These are phyloP conservation scores for Rhodomyrtus tomentosa DNA, from an alignment of 345 rosid genomes.

Conservation along the genomic window DNA sequence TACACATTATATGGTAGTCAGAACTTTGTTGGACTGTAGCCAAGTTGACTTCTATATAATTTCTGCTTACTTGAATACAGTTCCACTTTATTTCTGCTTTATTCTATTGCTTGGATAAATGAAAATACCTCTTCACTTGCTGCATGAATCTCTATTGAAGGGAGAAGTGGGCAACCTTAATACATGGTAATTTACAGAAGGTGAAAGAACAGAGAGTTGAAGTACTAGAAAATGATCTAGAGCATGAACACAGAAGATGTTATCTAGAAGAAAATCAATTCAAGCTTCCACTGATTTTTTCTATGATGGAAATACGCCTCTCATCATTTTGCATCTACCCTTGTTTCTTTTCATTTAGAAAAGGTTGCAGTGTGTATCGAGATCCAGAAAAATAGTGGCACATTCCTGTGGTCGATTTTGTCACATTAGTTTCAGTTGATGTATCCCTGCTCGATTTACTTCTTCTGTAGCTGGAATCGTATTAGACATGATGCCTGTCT, in stretches of 20 bases:
- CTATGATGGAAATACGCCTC: not conserved
- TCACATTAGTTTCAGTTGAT: not conserved
- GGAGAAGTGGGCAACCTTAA: not conserved
- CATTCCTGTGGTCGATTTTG: not conserved
- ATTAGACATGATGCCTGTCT: not conserved
- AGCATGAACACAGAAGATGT: not conserved
- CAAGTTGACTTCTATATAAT: not conserved
- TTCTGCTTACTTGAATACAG: not conserved
- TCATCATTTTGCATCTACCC: not conserved
- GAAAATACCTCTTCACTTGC: not conserved
- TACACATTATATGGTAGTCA: not conserved
- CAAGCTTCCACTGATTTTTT: not conserved
- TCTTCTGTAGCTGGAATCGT: not conserved
- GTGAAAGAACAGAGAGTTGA: not conserved
- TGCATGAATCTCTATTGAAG: not conserved
- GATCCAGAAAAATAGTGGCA: not conserved
- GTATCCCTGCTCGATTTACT: not conserved
- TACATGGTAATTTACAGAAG: not conserved
- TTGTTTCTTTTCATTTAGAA: not conserved
- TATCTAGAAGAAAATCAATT: not conserved
- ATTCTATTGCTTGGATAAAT: not conserved
- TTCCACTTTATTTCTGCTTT: not conserved
- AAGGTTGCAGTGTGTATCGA: not conserved
- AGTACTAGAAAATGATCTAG: not conserved
- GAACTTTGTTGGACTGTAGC: not conserved